Conservation (phyloP, 2,329 filamentous ascomycete species). For the Fusarium palustre region DNA sequence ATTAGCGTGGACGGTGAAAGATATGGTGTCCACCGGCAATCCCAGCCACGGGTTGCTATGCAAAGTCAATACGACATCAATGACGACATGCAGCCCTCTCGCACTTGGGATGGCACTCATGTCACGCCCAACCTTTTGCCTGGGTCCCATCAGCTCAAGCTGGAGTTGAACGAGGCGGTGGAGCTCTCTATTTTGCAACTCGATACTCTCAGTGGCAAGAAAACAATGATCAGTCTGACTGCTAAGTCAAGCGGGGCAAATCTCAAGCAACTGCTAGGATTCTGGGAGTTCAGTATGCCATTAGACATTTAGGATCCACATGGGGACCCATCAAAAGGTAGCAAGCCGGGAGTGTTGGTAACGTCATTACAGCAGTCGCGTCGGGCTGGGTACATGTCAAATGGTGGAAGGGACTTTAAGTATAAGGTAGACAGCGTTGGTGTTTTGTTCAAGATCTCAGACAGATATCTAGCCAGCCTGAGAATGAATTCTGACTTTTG, state of each 20-base stretch:
- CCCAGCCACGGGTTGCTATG: rapidly evolving
- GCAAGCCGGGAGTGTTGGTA: rapidly evolving
- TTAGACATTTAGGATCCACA: rapidly evolving
- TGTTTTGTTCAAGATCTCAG: not conserved
- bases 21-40: rapidly evolving
- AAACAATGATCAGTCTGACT: slow-evolving; percentile 2
- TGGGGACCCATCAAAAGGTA: not conserved
- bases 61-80: not conserved
- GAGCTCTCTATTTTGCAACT: not conserved
- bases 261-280: not conserved
- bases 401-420: rapidly evolving
- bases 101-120: not conserved
- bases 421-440: not conserved
- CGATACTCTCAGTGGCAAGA: not conserved
- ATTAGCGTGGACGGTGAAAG: not conserved
- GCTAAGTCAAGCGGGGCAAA: not conserved
- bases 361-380: not conserved
- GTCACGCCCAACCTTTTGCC: rapidly evolving
- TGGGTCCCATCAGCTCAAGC: not conserved
- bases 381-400: not conserved
- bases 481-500: not conserved
- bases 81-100: too few species aligned
- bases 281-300: not conserved
- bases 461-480: rapidly evolving
- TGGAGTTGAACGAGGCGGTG: not conserved